A percentile compares a stretch with the other conserved stretches of the same genome.
phyloP scores from a whole-genome alignment of 2,329 filamentous ascomycete species.

The Xylaria sp. region DNA sequence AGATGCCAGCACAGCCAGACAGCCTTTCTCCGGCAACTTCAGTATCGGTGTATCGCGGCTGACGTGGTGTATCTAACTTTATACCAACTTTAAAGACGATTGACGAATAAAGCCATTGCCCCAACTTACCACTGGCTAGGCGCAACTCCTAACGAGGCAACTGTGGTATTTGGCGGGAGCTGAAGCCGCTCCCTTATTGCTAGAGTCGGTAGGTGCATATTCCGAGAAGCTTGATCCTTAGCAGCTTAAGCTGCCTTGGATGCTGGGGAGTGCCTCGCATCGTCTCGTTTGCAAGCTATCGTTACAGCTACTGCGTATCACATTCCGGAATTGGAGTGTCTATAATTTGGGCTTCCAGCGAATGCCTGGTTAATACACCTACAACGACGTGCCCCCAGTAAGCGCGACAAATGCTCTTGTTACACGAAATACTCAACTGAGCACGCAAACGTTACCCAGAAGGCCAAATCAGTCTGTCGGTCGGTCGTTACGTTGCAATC shows the following conservation, averaged over 20 bases:
- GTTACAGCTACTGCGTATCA: background rate
- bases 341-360: constrained; percentile 4
- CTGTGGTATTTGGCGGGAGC: background rate
- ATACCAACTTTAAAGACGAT: background rate
- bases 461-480: constrained; percentile 5
- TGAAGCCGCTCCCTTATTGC: constrained; percentile 5
- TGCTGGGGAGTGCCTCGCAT: background rate
- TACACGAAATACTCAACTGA: background rate
- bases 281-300: constrained; percentile 8
- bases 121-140: background rate
- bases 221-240: constrained; percentile 11
- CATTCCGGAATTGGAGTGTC: background rate
- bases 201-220: background rate
- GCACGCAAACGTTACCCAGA: background rate
- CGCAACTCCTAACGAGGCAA: background rate
- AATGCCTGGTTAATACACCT: constrained; percentile 5
- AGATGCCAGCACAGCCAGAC: background rate
- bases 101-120: background rate
- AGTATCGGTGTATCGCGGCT: background rate
- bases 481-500: constrained; percentile 11
- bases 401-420: constrained; percentile 9
- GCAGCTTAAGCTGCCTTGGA: constrained; percentile 3
- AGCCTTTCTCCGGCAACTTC: background rate
- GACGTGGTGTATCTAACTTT: background rate
- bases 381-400: constrained; percentile 12